Evolutionary conservation across 228 moss, liverwort and hornwort species (phyloP).

Genomic region (Sphagnum fallax): DNA sequence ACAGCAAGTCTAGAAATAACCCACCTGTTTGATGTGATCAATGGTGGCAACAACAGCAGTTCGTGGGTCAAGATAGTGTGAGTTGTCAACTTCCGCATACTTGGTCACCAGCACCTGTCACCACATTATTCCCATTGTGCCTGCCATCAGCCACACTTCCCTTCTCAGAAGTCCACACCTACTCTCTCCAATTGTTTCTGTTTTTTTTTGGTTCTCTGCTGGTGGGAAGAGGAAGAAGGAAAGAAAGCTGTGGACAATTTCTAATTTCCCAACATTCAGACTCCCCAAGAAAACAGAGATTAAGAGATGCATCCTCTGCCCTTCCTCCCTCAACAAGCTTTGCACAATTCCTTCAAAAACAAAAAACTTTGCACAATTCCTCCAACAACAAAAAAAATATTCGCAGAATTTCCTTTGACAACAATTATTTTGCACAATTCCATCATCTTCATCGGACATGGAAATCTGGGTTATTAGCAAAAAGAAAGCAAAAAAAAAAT

Average conservation of each 20-base stretch:
- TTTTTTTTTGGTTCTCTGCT: neutral
- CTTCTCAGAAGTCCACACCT: slow-evolving; percentile 79
- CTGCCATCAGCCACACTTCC: slow-evolving; percentile 95
- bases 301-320: neutral
- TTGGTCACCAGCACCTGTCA: slow-evolving; percentile 95
- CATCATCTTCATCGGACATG: no score
- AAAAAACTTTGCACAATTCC: no score
- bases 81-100: slow-evolving; percentile 74
- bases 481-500: neutral
- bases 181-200: slow-evolving; percentile 13
- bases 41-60: slow-evolving; percentile 83
- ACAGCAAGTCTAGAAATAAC: neutral
- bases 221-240: no score
- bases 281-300: slow-evolving; percentile 2
- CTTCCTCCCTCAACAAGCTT: neutral
- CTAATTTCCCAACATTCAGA: neutral
- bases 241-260: no score
- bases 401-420: no score
- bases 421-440: no score
- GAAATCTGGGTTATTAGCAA: neutral
- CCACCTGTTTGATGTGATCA: slow-evolving; percentile 93
- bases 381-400: no score
- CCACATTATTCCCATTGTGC: slow-evolving; percentile 91
- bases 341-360: no score
- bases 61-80: slow-evolving; percentile 80